Evolutionary conservation across 352 stramenopile genomes (phyloP), one percentile per base, ranked within the genome.

Genomic region (Phytophthora podocarpi): DNA sequence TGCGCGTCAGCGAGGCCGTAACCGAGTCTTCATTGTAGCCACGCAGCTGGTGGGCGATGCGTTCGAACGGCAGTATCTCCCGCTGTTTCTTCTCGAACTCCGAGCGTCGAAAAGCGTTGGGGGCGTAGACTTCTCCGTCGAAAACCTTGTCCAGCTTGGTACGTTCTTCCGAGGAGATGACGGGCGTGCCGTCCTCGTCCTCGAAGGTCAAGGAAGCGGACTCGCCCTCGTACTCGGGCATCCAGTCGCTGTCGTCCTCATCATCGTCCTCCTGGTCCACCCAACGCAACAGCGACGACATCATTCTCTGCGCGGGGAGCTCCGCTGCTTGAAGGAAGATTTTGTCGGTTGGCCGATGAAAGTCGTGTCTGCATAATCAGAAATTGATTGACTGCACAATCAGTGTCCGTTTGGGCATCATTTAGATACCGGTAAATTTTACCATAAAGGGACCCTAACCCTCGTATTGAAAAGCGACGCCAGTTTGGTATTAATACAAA

Each of bases 31-130:
- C 70, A 30, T 74, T 80, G 46, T 89, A 88, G 11, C 71, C 73
- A 9, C 72, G 76, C 16, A 93, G 55, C 40, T 93, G 79, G 23
- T 91, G 84, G 1, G 81, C 81, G 32, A 93, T 90, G 28, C 84
- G 81, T 49, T 91, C 67, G 24, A 86, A 46, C 15, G 65, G 46
- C 11, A 93, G 47, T 20, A 61, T 32, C 18, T 77, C 48, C 18
- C 76, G 67, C 62, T 93, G 84, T 42, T 85, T 49, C 18, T 70
- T 57, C 53, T 93, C 84, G 40, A 85, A 74, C 39, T 75, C 59
- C 1, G 78, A 89, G 40, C 79, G 80, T 12, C 82, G 71, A 49
- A 93, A 93, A 9, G 80, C 65, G 57, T 77, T 82, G 6, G 81
- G 76, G 13, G 74, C 72, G 39, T 87, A 90, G 13, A 59, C 59